Evolutionary conservation across 768 basidiomycete genomes (phyloP), one percentile per base, ranked within the genome.

Genomic region (Amanita subjunquillea): DNA sequence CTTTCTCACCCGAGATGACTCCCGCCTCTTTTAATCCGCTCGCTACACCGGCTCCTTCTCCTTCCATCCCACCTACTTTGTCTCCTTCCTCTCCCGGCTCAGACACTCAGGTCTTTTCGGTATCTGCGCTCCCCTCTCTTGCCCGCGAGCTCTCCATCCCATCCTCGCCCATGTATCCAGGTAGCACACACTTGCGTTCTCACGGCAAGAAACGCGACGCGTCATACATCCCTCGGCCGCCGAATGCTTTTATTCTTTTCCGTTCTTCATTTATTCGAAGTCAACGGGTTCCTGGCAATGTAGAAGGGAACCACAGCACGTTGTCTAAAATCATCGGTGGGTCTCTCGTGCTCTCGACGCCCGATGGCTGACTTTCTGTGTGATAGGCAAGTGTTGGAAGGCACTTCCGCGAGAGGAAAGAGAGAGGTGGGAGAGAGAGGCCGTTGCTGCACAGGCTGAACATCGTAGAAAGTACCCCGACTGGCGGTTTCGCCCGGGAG

Each of bases 181-280:
- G 56, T 65, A 27, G 43, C 69, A 52, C 75, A 75, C 22, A 54
- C 62, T 13, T 75, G 34, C 34, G 34, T 13, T 34, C 73, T 52
- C 81, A 84, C 61, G 73, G 72, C 53, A 84, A 79, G 71, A 77
- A 79, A 61, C 78, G 81, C 50, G 82, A 84, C 60, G 78, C 82
- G 51, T 79, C 78, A 2, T 83, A 88, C 65, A 90, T 89, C 66
- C 87, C 87, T 39, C 82, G 87, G 45, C 87, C 87, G 6, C 87
- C 87, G 23, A 90, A 88, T 67, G 87, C 87, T 54, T 90, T 89
- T 69, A 90, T 89, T 59, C 82, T 89, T 65, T 90, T 88, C 67
- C 79, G 87, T 58, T 85, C 84, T 22, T 80, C 79, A 29, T 88
- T 89, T 68, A 86, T 89, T 64, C 74, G 77, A 30, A 81, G 79